phyloP scores from a whole-genome alignment of 2,329 filamentous ascomycete species.

The Epichloe amarillans region DNA sequence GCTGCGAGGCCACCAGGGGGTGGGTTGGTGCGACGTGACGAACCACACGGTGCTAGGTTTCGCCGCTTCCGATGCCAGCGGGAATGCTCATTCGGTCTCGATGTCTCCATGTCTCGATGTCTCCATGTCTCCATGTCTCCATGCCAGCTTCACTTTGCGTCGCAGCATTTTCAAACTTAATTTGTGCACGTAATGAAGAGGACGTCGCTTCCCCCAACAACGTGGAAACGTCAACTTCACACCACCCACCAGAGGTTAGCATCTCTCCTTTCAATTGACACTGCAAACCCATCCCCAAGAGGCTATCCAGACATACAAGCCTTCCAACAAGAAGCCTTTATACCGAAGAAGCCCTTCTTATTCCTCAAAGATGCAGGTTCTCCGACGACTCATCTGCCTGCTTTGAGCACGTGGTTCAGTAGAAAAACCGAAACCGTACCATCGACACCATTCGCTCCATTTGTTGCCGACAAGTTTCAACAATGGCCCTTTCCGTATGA shows the following conservation, averaged over 20 bases:
- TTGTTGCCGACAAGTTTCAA: constrained; percentile 18
- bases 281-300: constrained; percentile 6
- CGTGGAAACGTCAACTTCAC: constrained; percentile 4
- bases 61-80: constrained; percentile 3
- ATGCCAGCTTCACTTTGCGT: too few species aligned
- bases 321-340: constrained; percentile 43
- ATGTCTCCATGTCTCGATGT: too few species aligned
- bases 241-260: not conserved
- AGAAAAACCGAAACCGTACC: not conserved
- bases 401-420: constrained; percentile 46
- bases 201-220: not conserved
- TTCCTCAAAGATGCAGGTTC: constrained; percentile 33
- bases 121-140: too few species aligned
- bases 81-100: too few species aligned
- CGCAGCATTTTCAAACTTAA: not conserved
- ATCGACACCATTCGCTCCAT: constrained; percentile 2
- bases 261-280: constrained; percentile 1
- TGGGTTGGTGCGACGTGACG: not conserved
- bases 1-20: not conserved
- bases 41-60: constrained; percentile 1
- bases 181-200: constrained; percentile 4
- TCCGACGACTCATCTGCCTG: constrained; percentile 28
- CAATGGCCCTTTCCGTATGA: constrained; percentile 26
- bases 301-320: constrained; percentile 19
- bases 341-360: constrained; percentile 33